Conservation (phyloP, 177 flowering plant species). For the Vitis hybrid region DNA sequence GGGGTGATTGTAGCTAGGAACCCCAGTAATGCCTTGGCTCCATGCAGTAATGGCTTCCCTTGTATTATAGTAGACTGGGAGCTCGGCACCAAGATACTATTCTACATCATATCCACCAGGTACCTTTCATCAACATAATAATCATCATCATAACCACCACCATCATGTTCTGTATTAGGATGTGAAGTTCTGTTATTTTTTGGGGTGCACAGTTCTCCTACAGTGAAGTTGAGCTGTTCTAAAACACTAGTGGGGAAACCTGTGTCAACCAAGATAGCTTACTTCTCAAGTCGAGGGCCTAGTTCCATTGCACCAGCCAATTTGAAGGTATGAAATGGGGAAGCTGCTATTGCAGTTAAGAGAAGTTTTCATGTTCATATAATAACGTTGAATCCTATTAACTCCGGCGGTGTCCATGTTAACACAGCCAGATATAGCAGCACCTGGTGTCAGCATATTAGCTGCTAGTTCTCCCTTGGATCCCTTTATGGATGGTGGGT, state of each 20-base stretch:
- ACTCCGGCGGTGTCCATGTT: no score
- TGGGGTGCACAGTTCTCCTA: slow-evolving; percentile 6
- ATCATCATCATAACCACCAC: no score
- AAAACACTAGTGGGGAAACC: slow-evolving; percentile 10
- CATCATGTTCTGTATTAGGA: no score
- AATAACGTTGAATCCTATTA: no score
- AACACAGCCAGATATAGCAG: slow-evolving; percentile 32
- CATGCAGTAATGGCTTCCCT: slow-evolving; percentile 15
- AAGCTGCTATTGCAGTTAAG: no score
- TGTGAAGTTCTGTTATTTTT: no score
- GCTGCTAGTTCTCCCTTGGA: slow-evolving; percentile 23
- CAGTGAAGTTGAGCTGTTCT: slow-evolving; percentile 8
- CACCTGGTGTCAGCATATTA: slow-evolving; percentile 28
- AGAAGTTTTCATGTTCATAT: no score
- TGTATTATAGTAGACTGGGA: slow-evolving; percentile 26
- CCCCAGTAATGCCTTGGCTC: slow-evolving; percentile 10
- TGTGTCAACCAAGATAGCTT: slow-evolving; percentile 12
- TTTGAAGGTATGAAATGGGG: slow-evolving; percentile 16
- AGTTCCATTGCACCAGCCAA: slow-evolving; percentile 10
- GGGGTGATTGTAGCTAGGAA: slow-evolving; percentile 24
- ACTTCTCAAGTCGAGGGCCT: slow-evolving; percentile 17
- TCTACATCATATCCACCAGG: slow-evolving; percentile 24
- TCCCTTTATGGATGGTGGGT: neutral
- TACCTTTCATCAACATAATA: neutral
- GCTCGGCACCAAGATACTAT: slow-evolving; percentile 23